phyloP scores from a whole-genome alignment of 31 red algal genomes.

The Odonthalia washingtoniensis region DNA sequence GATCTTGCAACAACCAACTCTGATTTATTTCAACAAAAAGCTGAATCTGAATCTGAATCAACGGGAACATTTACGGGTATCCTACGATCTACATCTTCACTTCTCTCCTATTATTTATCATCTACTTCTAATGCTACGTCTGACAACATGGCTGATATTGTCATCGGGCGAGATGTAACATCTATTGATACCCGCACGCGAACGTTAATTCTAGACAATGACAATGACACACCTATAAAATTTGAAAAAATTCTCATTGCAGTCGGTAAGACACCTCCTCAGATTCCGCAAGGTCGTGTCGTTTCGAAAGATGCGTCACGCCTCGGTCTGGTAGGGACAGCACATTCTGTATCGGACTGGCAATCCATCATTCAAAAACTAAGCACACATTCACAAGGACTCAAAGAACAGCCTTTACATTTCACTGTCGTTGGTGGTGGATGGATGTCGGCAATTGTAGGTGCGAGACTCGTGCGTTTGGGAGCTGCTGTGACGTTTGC shows the following conservation, averaged over 20 bases:
- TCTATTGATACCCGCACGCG: conserved; percentile 39
- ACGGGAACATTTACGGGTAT: too few species aligned
- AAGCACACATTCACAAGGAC: not conserved
- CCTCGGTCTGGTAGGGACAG: conserved; percentile 54
- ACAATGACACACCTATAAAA: conserved; percentile 24
- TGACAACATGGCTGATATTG: conserved; percentile 39
- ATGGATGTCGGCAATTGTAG: conserved; percentile 67
- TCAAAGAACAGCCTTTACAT: not conserved
- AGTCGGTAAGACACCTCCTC: conserved; percentile 37
- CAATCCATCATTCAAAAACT: conserved; percentile 33
- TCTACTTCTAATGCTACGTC: not conserved
- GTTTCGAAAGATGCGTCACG: conserved; percentile 47
- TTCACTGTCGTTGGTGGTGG: conserved; percentile 67
- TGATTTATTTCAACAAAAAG: too few species aligned
- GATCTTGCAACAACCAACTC: too few species aligned
- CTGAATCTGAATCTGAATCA: too few species aligned
- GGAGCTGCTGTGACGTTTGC: conserved; percentile 66
- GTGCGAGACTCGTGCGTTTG: conserved; percentile 41
- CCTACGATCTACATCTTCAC: too few species aligned
- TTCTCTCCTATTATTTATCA: not conserved
- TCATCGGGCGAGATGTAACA: conserved; percentile 51
- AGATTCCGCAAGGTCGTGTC: conserved; percentile 55
- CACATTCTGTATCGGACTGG: conserved; percentile 51
- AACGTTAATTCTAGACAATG: conserved; percentile 40
- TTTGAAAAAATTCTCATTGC: conserved; percentile 66